A percentile compares a stretch with the other conserved stretches of the same genome.
These are phyloP conservation scores for Suillus ampliporus DNA, from an alignment of 768 basidiomycete genomes.

Conservation along the genomic window DNA sequence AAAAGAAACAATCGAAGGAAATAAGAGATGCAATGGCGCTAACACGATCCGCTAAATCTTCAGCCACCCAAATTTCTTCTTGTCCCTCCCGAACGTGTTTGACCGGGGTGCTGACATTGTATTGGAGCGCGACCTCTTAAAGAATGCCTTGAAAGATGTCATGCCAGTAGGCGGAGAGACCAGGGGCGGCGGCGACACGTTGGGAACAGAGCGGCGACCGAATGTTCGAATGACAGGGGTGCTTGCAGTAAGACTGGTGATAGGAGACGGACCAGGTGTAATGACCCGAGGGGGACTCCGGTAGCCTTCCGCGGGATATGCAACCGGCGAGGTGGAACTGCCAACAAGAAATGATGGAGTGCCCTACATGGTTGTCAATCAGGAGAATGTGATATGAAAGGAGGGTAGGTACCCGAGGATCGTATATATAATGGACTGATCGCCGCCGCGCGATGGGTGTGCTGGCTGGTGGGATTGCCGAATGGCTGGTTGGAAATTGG, in stretches of 20 bases:
- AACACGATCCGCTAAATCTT: constrained; percentile 26
- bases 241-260: constrained; percentile 10
- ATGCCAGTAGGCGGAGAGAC: constrained; percentile 22
- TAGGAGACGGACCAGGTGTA: constrained; percentile 5
- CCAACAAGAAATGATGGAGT: constrained; percentile 40
- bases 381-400: neutral
- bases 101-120: constrained; percentile 21
- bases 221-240: constrained; percentile 17
- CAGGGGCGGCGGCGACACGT: constrained; percentile 16
- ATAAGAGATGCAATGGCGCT: neutral
- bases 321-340: constrained; percentile 36
- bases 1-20: neutral
- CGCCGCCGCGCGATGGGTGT: constrained; percentile 3
- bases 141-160: constrained; percentile 30
- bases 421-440: constrained; percentile 34
- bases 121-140: constrained; percentile 35
- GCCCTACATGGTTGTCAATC: constrained; percentile 19
- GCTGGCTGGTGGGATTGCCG: neutral
- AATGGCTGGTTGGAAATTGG: neutral
- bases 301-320: constrained; percentile 36
- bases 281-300: constrained; percentile 27
- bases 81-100: constrained; percentile 28
- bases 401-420: constrained; percentile 25
- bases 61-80: constrained; percentile 37
- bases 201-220: constrained; percentile 27